Evolutionary conservation across 805 yeast genomes (phyloP).

Genomic region (Candida michaelii): DNA sequence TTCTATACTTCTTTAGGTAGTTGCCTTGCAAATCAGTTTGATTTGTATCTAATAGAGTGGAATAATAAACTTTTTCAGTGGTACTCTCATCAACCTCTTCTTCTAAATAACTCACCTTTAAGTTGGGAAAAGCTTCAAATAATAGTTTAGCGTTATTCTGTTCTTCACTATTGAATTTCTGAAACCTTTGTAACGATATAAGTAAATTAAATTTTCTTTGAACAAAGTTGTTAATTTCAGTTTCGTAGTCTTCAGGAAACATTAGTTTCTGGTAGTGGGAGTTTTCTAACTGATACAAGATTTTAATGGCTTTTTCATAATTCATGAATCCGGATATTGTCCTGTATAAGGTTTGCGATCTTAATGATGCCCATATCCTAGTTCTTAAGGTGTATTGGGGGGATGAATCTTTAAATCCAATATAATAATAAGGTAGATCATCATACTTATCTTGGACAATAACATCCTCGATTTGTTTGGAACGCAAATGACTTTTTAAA

Average conservation of each 20-base stretch:
- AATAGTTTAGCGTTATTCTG: conserved; percentile 64
- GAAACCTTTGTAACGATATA: conserved; percentile 85
- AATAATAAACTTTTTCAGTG: conserved; percentile 50
- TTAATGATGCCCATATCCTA: conserved; percentile 81
- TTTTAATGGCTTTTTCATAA: conserved; percentile 68
- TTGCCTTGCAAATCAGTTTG: conserved; percentile 29
- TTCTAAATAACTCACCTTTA: conserved; percentile 55
- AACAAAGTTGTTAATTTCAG: conserved; percentile 47
- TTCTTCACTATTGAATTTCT: conserved; percentile 65
- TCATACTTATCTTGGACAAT: conserved; percentile 25
- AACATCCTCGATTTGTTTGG: background rate
- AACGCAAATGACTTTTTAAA: background rate
- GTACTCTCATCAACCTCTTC: conserved; percentile 41
- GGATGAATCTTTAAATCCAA: conserved; percentile 69
- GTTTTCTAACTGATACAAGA: conserved; percentile 63
- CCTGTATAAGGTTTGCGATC: conserved; percentile 81
- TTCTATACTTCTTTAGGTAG: conserved; percentile 38
- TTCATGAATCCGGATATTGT: conserved; percentile 85
- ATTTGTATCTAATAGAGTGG: conserved; percentile 51
- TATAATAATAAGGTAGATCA: conserved; percentile 67
- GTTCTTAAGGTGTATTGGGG: conserved; percentile 69
- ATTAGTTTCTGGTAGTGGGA: conserved; percentile 9
- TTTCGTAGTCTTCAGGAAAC: conserved; percentile 17
- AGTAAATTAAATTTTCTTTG: conserved; percentile 76
- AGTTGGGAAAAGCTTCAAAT: conserved; percentile 70